A percentile compares a stretch with the other conserved stretches of the same genome.
These are phyloP conservation scores for Gossypium arboreum DNA, from an alignment of 345 rosid species.

Conservation along the genomic window DNA sequence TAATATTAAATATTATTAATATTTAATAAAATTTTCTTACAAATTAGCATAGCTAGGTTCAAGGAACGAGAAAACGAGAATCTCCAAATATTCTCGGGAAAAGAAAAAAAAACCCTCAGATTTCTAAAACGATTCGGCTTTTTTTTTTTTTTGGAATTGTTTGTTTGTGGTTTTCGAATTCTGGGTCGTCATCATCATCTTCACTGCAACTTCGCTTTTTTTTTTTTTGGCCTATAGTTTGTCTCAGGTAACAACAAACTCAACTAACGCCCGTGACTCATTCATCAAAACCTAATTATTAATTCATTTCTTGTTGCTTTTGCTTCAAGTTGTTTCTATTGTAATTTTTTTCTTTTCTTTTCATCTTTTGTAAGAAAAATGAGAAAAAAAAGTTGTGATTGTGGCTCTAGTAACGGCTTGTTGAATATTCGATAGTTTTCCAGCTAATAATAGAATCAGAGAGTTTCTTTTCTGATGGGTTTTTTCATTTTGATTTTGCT, in stretches of 20 bases:
- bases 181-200: not conserved
- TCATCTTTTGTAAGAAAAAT: not conserved
- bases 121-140: conserved; percentile 15
- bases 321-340: conserved; percentile 17
- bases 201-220: conserved; percentile 4
- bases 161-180: not conserved
- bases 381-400: not conserved
- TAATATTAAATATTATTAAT: no score
- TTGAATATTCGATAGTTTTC: not conserved
- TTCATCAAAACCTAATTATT: not conserved
- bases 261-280: conserved; percentile 10
- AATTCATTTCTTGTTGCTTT: conserved; percentile 6
- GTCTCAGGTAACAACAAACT: not conserved
- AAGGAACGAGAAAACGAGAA: conserved; percentile 7
- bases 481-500: not conserved
- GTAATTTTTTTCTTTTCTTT: not conserved
- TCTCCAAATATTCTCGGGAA: not conserved
- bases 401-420: conserved; percentile 2
- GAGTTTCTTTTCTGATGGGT: not conserved
- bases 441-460: not conserved
- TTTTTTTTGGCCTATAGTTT: not conserved
- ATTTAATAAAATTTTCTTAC: not conserved
- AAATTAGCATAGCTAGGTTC: not conserved
- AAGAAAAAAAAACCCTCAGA: not conserved
- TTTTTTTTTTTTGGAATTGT: not conserved